Evolutionary conservation across 148 eudicot species (phyloP), one percentile per base, ranked within the genome.

Genomic region (Rhododendron simsii): DNA sequence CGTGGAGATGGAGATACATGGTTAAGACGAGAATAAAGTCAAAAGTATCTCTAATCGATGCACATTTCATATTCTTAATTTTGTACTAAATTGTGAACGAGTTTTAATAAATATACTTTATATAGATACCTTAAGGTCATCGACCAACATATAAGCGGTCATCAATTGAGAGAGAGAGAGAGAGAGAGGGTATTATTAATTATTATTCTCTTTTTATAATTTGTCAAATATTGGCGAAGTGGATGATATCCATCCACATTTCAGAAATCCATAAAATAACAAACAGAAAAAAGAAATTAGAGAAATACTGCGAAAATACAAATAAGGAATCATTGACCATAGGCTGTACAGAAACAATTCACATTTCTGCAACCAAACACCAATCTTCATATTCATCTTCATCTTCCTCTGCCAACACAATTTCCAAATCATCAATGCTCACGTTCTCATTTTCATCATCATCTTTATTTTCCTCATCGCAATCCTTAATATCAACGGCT

Each of bases 341-440:
- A 1, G n/a, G 53, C 15, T 11, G 51, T 2, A 47, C 73, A 4
- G 2, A 80, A 80, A 26, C 18, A 80, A 50, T 39, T 6, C 78
- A 87, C 47, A 89, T 89, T 83, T 85, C 92, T 67, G 88, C 93
- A 78, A 95, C 92, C 80, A 93, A 71, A 33, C 90, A 87, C 94
- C 96, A 92, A 41, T 89, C 92, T 82, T 91, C 94, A 57, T 93
- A 90, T 77, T 91, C 93, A 48, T 93, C 67, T 37, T 85, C 94
- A 41, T 33, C 39, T 37, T 84, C 92, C 26, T 87, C 87, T 2
- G 67, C 53, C 78, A 84, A 86, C 18, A 88, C 84, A 82, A 86
- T 44, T 18, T 86, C 91, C 85, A 90, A 89, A 73, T 92, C 93
- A 88, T 85, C 90, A 37, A 89, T 89, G 18, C 91, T 89, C 90